Conservation (phyloP, 1,284 basidiomycete species). For the Cutaneotrichosporon dermatis region DNA sequence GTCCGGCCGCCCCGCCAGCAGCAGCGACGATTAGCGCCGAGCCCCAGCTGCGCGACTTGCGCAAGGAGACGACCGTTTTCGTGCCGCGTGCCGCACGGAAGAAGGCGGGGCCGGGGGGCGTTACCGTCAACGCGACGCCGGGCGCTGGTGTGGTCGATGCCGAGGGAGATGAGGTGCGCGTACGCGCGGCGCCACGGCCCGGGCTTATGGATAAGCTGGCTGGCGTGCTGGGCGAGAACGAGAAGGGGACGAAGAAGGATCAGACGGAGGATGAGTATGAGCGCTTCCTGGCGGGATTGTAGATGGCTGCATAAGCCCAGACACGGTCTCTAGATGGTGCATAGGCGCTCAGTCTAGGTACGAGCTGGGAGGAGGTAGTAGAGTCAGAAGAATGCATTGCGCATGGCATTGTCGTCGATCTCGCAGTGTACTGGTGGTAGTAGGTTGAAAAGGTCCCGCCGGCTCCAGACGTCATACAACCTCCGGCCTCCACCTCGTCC, state of each 20-base stretch:
- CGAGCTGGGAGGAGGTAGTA: too few relatives aligned
- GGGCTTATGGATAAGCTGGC: slow-evolving; percentile 44
- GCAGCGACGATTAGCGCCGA: slow-evolving; percentile 71
- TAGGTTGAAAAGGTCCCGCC: too few relatives aligned
- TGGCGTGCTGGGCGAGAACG: slow-evolving; percentile 30
- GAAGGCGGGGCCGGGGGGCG: slow-evolving; percentile 10
- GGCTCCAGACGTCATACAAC: too few relatives aligned
- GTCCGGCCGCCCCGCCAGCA: slow-evolving; percentile 18
- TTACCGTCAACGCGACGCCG: slow-evolving; percentile 41
- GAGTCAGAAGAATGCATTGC: too few relatives aligned
- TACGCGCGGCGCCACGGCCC: slow-evolving; percentile 15
- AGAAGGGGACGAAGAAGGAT: background rate
- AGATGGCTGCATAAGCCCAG: too few relatives aligned
- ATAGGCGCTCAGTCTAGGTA: too few relatives aligned
- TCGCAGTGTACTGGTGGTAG: too few relatives aligned
- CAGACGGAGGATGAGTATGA: slow-evolving; percentile 19
- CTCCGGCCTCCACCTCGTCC: too few relatives aligned
- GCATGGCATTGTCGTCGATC: too few relatives aligned
- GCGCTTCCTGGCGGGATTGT: slow-evolving; percentile 17
- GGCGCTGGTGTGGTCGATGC: slow-evolving; percentile 36
- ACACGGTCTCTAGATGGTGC: too few relatives aligned
- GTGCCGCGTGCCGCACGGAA: slow-evolving; percentile 58
- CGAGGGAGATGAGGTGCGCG: slow-evolving; percentile 34
- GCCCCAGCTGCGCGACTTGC: slow-evolving; percentile 80
- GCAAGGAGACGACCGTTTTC: slow-evolving; percentile 86